Percentiles rank a stretch among this genome's conserved stretches.
These are phyloP conservation scores for Nigrograna mackinnonii DNA, from an alignment of 2,329 filamentous ascomycete species.

Conservation along the genomic window DNA sequence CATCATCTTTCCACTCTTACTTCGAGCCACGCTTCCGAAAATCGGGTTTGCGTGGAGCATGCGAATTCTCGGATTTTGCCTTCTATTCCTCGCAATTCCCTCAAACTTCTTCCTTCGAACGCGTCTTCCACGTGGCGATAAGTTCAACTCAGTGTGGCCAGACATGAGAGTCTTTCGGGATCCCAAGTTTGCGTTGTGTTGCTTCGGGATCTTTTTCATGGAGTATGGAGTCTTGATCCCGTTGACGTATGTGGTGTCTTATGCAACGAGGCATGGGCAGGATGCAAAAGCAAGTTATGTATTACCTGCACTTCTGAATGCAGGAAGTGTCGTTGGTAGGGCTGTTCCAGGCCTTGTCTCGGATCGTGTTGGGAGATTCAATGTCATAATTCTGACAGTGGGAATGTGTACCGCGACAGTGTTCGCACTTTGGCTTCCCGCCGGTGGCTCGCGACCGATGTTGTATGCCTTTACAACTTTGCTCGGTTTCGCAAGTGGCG, in stretches of 20 bases:
- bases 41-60: constrained; percentile 60
- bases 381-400: constrained; percentile 53
- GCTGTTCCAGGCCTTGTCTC: constrained; percentile 54
- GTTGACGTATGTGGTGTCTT: constrained; percentile 44
- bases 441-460: constrained; percentile 24
- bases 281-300: constrained; percentile 51
- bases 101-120: constrained; percentile 54
- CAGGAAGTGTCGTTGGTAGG: constrained; percentile 49
- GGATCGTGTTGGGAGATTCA: constrained; percentile 55
- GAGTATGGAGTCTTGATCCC: constrained; percentile 62
- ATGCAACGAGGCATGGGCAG: constrained; percentile 50
- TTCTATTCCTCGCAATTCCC: constrained; percentile 59
- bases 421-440: constrained; percentile 61
- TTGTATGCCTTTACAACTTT: constrained; percentile 39
- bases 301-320: constrained; percentile 54
- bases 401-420: constrained; percentile 48
- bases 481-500: constrained; percentile 66
- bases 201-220: constrained; percentile 59
- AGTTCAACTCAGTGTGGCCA: constrained; percentile 2
- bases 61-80: constrained; percentile 53
- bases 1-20: constrained; percentile 12
- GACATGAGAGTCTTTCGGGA: constrained; percentile 14
- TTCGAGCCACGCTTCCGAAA: constrained; percentile 28
- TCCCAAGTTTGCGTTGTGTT: constrained; percentile 4
- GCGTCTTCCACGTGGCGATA: constrained; percentile 42